Base-by-base conservation (phyloP, 495 filamentous ascomycete species). In the Penicillium paradoxum region DNA sequence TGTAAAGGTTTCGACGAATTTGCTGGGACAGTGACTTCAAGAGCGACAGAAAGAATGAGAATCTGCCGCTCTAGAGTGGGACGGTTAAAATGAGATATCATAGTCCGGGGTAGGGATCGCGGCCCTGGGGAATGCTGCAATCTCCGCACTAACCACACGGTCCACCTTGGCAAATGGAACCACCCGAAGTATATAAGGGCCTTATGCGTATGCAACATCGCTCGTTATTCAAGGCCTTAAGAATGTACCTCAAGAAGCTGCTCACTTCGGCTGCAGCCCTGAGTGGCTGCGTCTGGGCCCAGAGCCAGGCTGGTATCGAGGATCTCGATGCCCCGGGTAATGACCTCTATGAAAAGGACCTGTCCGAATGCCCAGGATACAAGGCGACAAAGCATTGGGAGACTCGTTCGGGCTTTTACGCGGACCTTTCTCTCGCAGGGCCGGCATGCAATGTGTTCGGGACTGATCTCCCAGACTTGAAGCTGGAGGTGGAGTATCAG, bases 371-470 rank as follows among this genome's bases (percentile, higher is more conserved):
- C 54, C 79, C 79, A 40, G 79, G 79, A 10, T 82, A 82, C 56
- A 75, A 42, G 27, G 77, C 75, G 11, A 71, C 60, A 4, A 66
- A 75, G 57, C 68, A 79, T 2, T 45, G 63, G 30, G 44, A 65
- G 18, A 75, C 69, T 9, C 50, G 56, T 3, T 49, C 65, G 45
- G 50, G 50, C 10, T 53, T 53, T 22, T 53, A 53, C 21, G 53
- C 53, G 2, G 53, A 55, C 11, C 65, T 82, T 34, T 67, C 57
- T 3, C 62, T 82, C 15, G 78, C 76, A 37, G 79, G 78, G 2
- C 21, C 49, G 15, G 64, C 75, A 34, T 81, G 78, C 65, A 80
- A 81, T 60, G 67, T 69, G 10, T 82, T 78, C 44, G 79, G 79
- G 1, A 80, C 69, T 22, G 79, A 83, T 60, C 69, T 83, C 49